These are phyloP conservation scores for Seiridium unicorne DNA, from an alignment of 2,329 filamentous ascomycete genomes.

Conservation along the genomic window DNA sequence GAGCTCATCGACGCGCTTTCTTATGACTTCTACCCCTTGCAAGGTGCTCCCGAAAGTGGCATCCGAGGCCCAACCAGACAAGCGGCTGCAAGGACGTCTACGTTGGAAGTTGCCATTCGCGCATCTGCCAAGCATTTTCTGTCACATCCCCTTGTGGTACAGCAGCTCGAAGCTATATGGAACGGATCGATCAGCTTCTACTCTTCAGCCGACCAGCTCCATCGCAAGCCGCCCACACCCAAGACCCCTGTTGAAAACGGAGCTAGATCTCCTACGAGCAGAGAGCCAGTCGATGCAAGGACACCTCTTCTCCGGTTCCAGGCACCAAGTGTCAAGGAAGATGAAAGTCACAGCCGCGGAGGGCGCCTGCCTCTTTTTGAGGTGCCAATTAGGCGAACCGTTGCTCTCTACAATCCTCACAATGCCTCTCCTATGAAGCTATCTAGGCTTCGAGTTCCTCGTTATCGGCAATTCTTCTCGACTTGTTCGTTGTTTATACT, in stretches of 20 bases:
- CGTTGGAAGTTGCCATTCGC: constrained; percentile 88
- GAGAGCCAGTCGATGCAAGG: constrained; percentile 38
- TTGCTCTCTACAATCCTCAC: constrained; percentile 84
- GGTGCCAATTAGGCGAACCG: constrained; percentile 64
- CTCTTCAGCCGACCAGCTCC: constrained; percentile 80
- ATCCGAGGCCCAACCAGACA: constrained; percentile 37
- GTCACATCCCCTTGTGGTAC: constrained; percentile 86
- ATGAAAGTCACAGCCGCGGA: constrained; percentile 18
- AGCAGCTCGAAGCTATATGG: constrained; percentile 97
- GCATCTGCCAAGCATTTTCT: constrained; percentile 91
- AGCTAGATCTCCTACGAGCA: constrained; percentile 21
- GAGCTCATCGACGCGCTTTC: constrained; percentile 92
- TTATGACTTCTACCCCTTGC: constrained; percentile 91
- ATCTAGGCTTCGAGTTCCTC: constrained; percentile 83
- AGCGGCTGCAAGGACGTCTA: constrained; percentile 76
- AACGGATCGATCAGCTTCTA: constrained; percentile 94
- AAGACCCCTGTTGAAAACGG: constrained; percentile 10
- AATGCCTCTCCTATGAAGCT: constrained; percentile 91
- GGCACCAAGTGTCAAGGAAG: constrained; percentile 22
- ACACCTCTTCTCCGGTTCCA: constrained; percentile 50
- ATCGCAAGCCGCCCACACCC: constrained; percentile 52
- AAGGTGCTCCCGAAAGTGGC: constrained; percentile 61
- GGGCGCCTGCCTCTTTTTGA: constrained; percentile 26
- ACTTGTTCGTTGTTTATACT: constrained; percentile 84
- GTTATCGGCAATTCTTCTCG: constrained; percentile 87